Conservation (phyloP, 192 early-diverging fungal species). For the Coemansia sp. region DNA sequence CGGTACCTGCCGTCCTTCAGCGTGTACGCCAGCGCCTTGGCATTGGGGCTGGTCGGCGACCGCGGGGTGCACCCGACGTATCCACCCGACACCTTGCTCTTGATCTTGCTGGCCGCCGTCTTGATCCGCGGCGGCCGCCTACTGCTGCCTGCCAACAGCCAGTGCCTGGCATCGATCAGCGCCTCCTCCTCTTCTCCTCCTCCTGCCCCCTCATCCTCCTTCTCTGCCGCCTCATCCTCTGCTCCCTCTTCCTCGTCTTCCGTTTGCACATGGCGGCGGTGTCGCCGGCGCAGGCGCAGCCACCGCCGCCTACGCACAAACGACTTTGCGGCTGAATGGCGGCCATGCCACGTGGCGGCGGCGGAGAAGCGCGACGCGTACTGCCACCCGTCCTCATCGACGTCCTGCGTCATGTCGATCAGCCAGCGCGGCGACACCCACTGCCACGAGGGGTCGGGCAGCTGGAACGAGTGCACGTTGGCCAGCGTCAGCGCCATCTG, state of each 20-base stretch:
- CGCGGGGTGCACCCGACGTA: conserved; percentile 32
- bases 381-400: conserved; percentile 60
- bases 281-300: conserved; percentile 19
- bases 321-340: conserved; percentile 17
- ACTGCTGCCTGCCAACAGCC: too few species aligned
- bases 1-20: conserved; percentile 45
- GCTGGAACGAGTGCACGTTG: conserved; percentile 59
- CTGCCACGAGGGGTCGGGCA: conserved; percentile 55
- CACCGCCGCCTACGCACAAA: conserved; percentile 24
- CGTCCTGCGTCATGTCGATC: conserved; percentile 58
- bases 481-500: conserved; percentile 47
- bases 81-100: conserved; percentile 29
- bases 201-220: not conserved
- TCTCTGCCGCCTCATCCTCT: not conserved
- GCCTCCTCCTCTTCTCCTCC: not conserved
- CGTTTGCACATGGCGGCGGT: conserved; percentile 5
- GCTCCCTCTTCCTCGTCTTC: not conserved
- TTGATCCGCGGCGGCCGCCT: conserved; percentile 2
- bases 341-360: conserved; percentile 14
- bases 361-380: conserved; percentile 47
- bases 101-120: conserved; percentile 32
- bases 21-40: conserved; percentile 30
- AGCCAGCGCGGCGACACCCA: conserved; percentile 60
- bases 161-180: not conserved
- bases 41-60: conserved; percentile 9